Conservation (phyloP, 2,329 filamentous ascomycete species). For the Alternaria sp. region DNA sequence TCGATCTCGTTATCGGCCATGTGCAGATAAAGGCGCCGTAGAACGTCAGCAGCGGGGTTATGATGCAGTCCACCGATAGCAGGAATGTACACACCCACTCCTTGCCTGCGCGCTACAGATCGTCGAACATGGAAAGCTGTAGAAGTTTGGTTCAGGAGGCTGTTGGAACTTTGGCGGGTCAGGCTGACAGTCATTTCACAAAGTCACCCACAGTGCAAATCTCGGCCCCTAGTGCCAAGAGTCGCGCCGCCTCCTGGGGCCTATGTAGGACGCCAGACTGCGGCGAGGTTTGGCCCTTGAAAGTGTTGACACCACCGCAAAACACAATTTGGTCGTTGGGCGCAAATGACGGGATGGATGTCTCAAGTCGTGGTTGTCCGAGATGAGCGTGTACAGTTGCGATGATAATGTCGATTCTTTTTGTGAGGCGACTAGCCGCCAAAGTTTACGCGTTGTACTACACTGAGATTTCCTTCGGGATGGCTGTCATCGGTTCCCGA, state of each 20-base stretch:
- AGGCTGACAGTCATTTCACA: conserved; percentile 16
- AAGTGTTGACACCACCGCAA: conserved; percentile 3
- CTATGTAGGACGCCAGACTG: conserved; percentile 1
- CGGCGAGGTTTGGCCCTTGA: background rate
- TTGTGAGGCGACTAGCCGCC: background rate
- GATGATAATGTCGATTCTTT: background rate
- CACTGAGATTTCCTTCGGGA: background rate
- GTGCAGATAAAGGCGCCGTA: conserved; percentile 11
- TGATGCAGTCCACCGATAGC: conserved; percentile 1
- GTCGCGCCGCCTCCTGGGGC: conserved; percentile 7
- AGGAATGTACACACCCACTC: background rate
- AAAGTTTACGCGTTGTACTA: background rate
- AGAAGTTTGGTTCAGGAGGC: conserved; percentile 10
- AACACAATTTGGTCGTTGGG: background rate
- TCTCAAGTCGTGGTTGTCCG: background rate
- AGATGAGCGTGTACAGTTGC: background rate
- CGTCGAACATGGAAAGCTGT: background rate
- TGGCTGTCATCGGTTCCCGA: background rate
- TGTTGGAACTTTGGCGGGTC: conserved; percentile 8
- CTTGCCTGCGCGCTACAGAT: conserved; percentile 6
- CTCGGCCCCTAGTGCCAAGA: conserved; percentile 23
- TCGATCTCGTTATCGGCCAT: conserved; percentile 9
- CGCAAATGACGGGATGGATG: background rate
- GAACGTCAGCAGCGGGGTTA: conserved; percentile 13
- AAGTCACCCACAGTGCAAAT: conserved; percentile 14